Percentiles rank a stretch among this genome's conserved stretches.
These are phyloP conservation scores for Aspergillus homomorphus DNA, from an alignment of 495 filamentous ascomycete species.

Conservation along the genomic window DNA sequence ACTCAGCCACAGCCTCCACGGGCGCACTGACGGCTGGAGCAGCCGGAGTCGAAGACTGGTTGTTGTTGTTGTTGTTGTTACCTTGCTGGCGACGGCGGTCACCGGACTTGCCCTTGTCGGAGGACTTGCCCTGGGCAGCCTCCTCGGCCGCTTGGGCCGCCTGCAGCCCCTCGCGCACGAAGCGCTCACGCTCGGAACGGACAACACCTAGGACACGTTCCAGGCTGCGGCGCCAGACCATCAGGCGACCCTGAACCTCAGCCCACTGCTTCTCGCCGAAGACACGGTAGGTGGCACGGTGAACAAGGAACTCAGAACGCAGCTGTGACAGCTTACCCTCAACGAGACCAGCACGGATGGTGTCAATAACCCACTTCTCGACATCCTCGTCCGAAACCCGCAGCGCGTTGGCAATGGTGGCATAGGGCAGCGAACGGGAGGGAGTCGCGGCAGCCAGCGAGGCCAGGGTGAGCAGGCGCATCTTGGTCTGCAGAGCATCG, in stretches of 20 bases:
- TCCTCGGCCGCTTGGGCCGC: slow-evolving; percentile 31
- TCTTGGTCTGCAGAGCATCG: slow-evolving; percentile 83
- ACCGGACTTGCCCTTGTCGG: slow-evolving; percentile 32
- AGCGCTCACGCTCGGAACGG: slow-evolving; percentile 69
- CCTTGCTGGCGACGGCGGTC: slow-evolving; percentile 31
- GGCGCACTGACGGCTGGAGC: background rate
- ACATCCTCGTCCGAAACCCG: slow-evolving; percentile 79
- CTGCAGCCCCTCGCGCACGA: slow-evolving; percentile 45
- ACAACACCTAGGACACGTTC: slow-evolving; percentile 72
- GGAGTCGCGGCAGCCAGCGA: slow-evolving; percentile 79
- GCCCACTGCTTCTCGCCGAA: slow-evolving; percentile 98
- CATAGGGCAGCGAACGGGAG: slow-evolving; percentile 81
- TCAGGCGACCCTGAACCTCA: slow-evolving; percentile 82
- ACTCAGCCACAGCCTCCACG: slow-evolving; percentile 2
- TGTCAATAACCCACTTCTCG: slow-evolving; percentile 98
- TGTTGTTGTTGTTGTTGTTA: slow-evolving; percentile 11
- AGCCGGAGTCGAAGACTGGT: background rate
- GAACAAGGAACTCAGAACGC: slow-evolving; percentile 87
- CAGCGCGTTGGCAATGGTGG: slow-evolving; percentile 73
- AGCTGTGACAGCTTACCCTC: slow-evolving; percentile 93
- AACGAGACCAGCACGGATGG: slow-evolving; percentile 88
- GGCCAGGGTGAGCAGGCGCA: slow-evolving; percentile 90
- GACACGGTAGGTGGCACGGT: slow-evolving; percentile 89
- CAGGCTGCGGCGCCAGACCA: slow-evolving; percentile 82
- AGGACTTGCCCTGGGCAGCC: slow-evolving; percentile 23